Conservation (phyloP, 306 rosid genomes). For the Neltuma alba region DNA sequence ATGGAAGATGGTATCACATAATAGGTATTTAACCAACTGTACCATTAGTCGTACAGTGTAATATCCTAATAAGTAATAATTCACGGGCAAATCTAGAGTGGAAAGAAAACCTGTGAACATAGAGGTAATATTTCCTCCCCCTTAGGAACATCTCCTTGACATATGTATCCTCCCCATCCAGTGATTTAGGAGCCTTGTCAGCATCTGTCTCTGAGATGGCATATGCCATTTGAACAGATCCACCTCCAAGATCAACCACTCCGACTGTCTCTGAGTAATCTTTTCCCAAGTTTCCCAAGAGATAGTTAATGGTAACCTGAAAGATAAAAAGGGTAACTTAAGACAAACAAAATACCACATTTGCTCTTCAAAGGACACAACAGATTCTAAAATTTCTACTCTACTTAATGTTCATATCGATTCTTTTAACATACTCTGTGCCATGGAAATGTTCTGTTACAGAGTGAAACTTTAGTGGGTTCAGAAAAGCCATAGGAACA, state of each 20-base stretch:
- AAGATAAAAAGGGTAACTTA: slow-evolving; percentile 39
- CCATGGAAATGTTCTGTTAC: slow-evolving; percentile 18
- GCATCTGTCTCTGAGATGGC: slow-evolving; percentile 87
- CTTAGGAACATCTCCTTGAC: slow-evolving; percentile 80
- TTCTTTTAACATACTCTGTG: slow-evolving; percentile 6
- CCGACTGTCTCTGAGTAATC: slow-evolving; percentile 83
- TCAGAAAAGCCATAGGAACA: slow-evolving; percentile 6
- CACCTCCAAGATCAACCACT: slow-evolving; percentile 99
- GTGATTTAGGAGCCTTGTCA: slow-evolving; percentile 63
- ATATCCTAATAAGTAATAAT: slow-evolving; percentile 8
- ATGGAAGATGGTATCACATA: slow-evolving; percentile 5
- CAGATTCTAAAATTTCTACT: slow-evolving; percentile 24
- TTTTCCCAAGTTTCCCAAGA: slow-evolving; percentile 91
- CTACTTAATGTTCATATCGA: slow-evolving; percentile 20
- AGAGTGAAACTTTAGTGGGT: slow-evolving; percentile 3
- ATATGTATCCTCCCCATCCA: slow-evolving; percentile 64
- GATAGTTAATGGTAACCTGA: slow-evolving; percentile 93
- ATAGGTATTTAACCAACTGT: slow-evolving; percentile 10
- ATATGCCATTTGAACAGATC: slow-evolving; percentile 99
- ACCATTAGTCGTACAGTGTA: background rate
- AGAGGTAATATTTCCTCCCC: slow-evolving; percentile 81
- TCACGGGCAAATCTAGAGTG: slow-evolving; percentile 22
- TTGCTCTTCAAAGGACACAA: slow-evolving; percentile 26
- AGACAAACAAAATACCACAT: slow-evolving; percentile 29
- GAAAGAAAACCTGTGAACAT: slow-evolving; percentile 89